Evolutionary conservation across 2,329 filamentous ascomycete genomes (phyloP), one percentile per base, ranked within the genome.

Genomic region (Venturia carpophila): DNA sequence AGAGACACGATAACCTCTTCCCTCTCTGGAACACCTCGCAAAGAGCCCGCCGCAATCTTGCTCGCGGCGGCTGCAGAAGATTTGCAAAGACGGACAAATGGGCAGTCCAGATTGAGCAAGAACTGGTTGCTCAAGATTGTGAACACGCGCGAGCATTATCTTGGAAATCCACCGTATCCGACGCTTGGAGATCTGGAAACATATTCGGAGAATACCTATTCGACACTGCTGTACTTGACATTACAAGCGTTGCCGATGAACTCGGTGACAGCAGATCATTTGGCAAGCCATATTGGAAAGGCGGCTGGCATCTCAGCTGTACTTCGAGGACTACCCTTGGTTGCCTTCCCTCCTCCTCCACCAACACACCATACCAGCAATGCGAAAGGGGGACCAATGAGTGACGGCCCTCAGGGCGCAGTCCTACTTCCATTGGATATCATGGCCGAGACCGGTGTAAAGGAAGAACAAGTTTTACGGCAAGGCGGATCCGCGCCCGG

Each of bases 211-310:
- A 92, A 92, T 70, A 97, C 94, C 1, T 97, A 97, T 77, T 92
- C 92, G 21, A 96, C 91, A 0, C 80, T 97, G 56, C 85, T 96
- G 76, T 99, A 99, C 74, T 83, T 95, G 68, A 93, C 89, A 0
- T 79, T 97, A 45, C 91, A 91, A 21, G 82, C 88, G 7, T 78
- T 97, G 65, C 89, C 91, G 0, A 80, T 97, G 71, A 84, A 87
- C 11, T 95, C 90, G 0, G 82, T 96, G 71, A 88, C 92, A 30
- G 86, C 92, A 52, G 94, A 99, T 72, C 94, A 99, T 77, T 81
- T 99, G 21, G 93, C 93, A 10, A 95, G 90, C 64, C 94, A 99
- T 75, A 90, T 97, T 66, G 94, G 94, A 63, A 99, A 99, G 73
- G 92, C 94, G 0, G 89, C 87, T 61, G 94, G 94, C 10, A 97